A percentile compares a stretch with the other conserved stretches of the same genome.
phyloP scores from a whole-genome alignment of 495 filamentous ascomycete genomes.

The Oleoguttula mirabilis region DNA sequence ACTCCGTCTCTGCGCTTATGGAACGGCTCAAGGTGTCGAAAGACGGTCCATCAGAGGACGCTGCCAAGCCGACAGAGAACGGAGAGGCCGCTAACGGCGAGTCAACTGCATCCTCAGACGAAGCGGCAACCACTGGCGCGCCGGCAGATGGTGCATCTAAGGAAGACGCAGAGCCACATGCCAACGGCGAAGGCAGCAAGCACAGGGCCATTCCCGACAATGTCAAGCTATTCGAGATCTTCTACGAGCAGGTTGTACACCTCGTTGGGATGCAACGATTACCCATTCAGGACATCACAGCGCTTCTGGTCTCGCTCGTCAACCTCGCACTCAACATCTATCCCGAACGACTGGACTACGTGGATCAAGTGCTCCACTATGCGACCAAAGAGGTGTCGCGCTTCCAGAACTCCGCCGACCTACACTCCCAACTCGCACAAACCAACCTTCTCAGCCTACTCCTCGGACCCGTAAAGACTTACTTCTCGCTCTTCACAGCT shows the following conservation, averaged over 20 bases:
- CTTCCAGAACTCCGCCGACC: slow-evolving; percentile 82
- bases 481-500: slow-evolving; percentile 86
- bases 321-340: slow-evolving; percentile 95
- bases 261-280: slow-evolving; percentile 81
- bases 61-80: slow-evolving; percentile 6
- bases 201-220: slow-evolving; percentile 64
- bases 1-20: slow-evolving; percentile 63
- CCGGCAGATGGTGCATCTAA: slow-evolving; percentile 29
- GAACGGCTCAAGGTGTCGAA: slow-evolving; percentile 65
- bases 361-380: slow-evolving; percentile 85
- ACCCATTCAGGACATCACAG: slow-evolving; percentile 89
- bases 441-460: slow-evolving; percentile 79
- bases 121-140: slow-evolving; percentile 34
- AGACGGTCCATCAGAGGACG: slow-evolving; percentile 30
- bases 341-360: slow-evolving; percentile 81
- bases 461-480: slow-evolving; percentile 75
- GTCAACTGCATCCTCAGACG: slow-evolving; percentile 27
- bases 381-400: slow-evolving; percentile 79
- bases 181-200: slow-evolving; percentile 37
- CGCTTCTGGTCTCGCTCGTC: slow-evolving; percentile 76
- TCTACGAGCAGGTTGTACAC: slow-evolving; percentile 91
- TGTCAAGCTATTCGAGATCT: slow-evolving; percentile 90
- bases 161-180: slow-evolving; percentile 17
- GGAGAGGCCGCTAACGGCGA: slow-evolving; percentile 24
- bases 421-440: slow-evolving; percentile 79